A percentile compares a stretch with the other conserved stretches of the same genome.
These are phyloP conservation scores for Xylaria sp. DNA, from an alignment of 495 filamentous ascomycete genomes.

Conservation along the genomic window DNA sequence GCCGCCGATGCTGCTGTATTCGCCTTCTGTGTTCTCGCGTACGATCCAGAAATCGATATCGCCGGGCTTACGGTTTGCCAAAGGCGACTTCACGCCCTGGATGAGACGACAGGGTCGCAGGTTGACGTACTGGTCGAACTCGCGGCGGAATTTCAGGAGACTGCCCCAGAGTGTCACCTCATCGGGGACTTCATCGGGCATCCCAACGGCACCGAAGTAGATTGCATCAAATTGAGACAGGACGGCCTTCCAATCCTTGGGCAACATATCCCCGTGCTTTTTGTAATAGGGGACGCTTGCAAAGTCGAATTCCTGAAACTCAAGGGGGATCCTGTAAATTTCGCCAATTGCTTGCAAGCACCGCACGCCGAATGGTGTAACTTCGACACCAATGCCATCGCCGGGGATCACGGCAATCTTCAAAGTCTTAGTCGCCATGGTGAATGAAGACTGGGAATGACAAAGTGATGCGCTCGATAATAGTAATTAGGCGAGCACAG, in stretches of 20 bases:
- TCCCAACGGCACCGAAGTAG: constrained; percentile 45
- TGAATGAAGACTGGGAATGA: background rate
- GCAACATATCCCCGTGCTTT: constrained; percentile 43
- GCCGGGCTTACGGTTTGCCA: constrained; percentile 71
- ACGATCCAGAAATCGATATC: constrained; percentile 84
- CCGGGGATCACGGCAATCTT: constrained; percentile 45
- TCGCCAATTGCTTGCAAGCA: constrained; percentile 38
- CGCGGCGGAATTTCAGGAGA: constrained; percentile 78
- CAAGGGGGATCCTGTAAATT: constrained; percentile 34
- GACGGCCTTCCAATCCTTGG: constrained; percentile 39
- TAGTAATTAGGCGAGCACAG: background rate
- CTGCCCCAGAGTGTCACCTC: constrained; percentile 55
- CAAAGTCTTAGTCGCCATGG: constrained; percentile 24
- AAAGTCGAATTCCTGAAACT: constrained; percentile 42
- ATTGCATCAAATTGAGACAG: constrained; percentile 41
- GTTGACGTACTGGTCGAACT: constrained; percentile 83
- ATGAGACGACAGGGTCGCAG: constrained; percentile 76
- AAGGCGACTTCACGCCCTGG: constrained; percentile 40
- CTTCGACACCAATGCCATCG: constrained; percentile 44
- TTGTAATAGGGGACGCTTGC: constrained; percentile 40
- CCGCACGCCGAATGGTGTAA: constrained; percentile 40
- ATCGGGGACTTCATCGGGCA: constrained; percentile 41
- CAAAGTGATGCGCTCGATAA: background rate
- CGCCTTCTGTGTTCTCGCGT: constrained; percentile 82
- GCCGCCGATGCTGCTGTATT: constrained; percentile 67